These are phyloP conservation scores for Nigrospora sphaerica DNA, from an alignment of 2,329 filamentous ascomycete genomes.

Conservation along the genomic window DNA sequence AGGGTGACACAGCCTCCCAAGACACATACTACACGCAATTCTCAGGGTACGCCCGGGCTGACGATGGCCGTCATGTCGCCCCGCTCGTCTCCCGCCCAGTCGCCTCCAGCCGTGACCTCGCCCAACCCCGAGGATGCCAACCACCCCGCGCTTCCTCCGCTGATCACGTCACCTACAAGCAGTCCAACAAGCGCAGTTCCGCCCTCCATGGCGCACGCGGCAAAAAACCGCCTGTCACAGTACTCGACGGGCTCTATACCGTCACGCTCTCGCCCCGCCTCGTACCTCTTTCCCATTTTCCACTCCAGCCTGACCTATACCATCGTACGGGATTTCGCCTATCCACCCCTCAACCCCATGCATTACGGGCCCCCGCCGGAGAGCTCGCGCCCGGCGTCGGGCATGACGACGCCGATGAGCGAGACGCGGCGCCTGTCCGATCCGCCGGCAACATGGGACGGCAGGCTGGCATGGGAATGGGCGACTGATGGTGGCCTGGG, in stretches of 20 bases:
- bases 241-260: conserved; percentile 68
- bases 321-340: conserved; percentile 94
- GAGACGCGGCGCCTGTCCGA: conserved; percentile 79
- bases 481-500: conserved; percentile 42
- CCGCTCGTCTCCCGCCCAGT: conserved; percentile 45
- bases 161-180: conserved; percentile 49
- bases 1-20: conserved; percentile 1
- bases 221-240: conserved; percentile 75
- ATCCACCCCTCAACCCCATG: conserved; percentile 72
- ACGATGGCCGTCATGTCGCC: conserved; percentile 50
- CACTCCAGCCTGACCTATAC: conserved; percentile 82
- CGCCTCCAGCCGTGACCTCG: conserved; percentile 41
- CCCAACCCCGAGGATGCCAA: conserved; percentile 22
- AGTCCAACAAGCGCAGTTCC: conserved; percentile 51
- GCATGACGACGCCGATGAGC: conserved; percentile 77
- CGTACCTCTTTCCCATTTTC: conserved; percentile 75
- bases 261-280: conserved; percentile 69
- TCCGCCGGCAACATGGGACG: conserved; percentile 69
- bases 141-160: conserved; percentile 46
- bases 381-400: conserved; percentile 61
- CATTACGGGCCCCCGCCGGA: conserved; percentile 91
- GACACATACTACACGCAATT: not conserved
- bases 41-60: conserved; percentile 21
- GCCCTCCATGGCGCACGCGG: conserved; percentile 67
- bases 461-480: conserved; percentile 56